Evolutionary conservation across 1,139 yeast genomes (phyloP), one percentile per base, ranked within the genome.

Genomic region (Komagataea norvegica): DNA sequence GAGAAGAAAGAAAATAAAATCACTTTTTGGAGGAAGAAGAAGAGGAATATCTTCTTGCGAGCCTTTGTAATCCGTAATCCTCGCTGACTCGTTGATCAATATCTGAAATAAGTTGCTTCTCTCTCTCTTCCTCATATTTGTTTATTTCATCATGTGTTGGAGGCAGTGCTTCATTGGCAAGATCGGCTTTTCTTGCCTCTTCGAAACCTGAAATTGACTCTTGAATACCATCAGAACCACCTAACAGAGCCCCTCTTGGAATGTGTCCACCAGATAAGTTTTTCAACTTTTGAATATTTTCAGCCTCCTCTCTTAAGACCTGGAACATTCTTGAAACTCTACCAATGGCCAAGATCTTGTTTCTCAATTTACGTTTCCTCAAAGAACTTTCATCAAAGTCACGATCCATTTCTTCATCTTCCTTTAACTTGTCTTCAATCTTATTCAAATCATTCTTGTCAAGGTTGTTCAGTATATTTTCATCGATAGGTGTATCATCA

Each of bases 301-400:
- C 97, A 34, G 91, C 77, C 58, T 91, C 96, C 56, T 87, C 88
- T 51, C 97, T 74, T 51, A 91, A 68, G 7, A 89, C 83, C 51
- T 81, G 84, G 63, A 85, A 91, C 96, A 91, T 88, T 44, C 97
- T 73, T 17, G 96, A 84, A 44, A 91, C 85, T 47, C 95, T 74
- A 23, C 97, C 97, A 62, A 91, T 91, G 17, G 98, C 97, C 53
- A 91, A 66, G 42, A 91, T 85, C 67, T 91, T 91, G 62, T 86
- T 88, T 52, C 95, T 77, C 46, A 88, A 68, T 1, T 87, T 85
- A 37, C 72, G 72, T 44, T 61, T 61, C 40, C 47, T 46, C 8
- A 52, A 45, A 37, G 69, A 73, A 29, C 65, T 56, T 32, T 56
- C 55, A 14, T 57, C 65, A 20, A 18, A 19, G 25, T 29, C 36